These are phyloP conservation scores for Microdochium paspali DNA, from an alignment of 2,329 filamentous ascomycete genomes.

Conservation along the genomic window DNA sequence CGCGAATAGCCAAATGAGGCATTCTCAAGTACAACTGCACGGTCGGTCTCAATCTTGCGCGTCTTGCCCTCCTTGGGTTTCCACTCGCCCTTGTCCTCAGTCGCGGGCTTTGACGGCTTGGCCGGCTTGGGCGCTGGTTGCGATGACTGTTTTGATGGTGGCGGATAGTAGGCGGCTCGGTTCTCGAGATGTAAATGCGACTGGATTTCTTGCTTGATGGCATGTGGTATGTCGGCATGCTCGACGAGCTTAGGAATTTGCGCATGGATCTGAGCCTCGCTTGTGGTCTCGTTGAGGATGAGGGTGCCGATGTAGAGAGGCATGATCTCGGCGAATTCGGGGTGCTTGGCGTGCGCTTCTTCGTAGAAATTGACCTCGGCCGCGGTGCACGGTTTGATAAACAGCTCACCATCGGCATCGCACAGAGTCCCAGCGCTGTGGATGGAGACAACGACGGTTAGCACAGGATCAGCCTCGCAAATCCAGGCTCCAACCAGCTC, in stretches of 20 bases:
- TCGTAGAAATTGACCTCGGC: slow-evolving; percentile 89
- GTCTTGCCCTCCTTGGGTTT: slow-evolving; percentile 32
- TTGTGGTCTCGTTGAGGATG: slow-evolving; percentile 48
- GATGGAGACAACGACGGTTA: not conserved
- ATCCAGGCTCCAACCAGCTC: too few relatives aligned
- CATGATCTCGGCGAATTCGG: slow-evolving; percentile 70
- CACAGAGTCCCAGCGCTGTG: slow-evolving; percentile 80
- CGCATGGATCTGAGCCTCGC: slow-evolving; percentile 37
- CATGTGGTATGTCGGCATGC: slow-evolving; percentile 25
- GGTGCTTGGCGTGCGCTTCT: slow-evolving; percentile 53
- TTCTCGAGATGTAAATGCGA: slow-evolving; percentile 21
- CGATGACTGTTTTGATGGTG: not conserved
- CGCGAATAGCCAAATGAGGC: slow-evolving; percentile 69
- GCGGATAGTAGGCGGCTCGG: slow-evolving; percentile 2
- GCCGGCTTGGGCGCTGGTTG: slow-evolving; percentile 3
- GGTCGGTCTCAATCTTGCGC: slow-evolving; percentile 62
- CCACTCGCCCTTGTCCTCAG: slow-evolving; percentile 27
- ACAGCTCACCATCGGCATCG: slow-evolving; percentile 71
- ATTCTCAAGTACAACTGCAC: slow-evolving; percentile 79
- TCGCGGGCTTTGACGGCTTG: slow-evolving; percentile 7
- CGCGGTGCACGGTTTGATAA: slow-evolving; percentile 88
- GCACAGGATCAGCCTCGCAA: not conserved
- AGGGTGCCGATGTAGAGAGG: slow-evolving; percentile 79
- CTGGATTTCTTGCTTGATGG: slow-evolving; percentile 30
- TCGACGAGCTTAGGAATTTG: slow-evolving; percentile 32